phyloP scores from a whole-genome alignment of 2,329 filamentous ascomycete species.

The Metarhizium guizhouense region DNA sequence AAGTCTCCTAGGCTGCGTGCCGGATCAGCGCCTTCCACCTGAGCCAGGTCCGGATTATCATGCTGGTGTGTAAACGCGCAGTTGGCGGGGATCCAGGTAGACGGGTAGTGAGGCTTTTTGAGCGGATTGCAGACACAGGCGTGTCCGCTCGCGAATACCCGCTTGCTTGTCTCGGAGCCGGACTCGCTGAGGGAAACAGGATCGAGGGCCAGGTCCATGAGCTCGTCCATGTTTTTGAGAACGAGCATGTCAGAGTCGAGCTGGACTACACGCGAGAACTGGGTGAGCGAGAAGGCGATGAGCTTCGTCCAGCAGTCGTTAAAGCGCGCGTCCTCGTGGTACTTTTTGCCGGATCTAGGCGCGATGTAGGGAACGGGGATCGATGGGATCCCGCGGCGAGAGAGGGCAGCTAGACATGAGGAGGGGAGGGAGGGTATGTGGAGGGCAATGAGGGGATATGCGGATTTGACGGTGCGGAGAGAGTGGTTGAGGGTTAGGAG shows the following conservation, averaged over 20 bases:
- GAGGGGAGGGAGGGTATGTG: conserved; percentile 71
- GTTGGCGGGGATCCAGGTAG: conserved; percentile 52
- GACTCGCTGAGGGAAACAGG: conserved; percentile 17
- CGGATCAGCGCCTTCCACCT: conserved; percentile 35
- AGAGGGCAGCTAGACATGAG: conserved; percentile 60
- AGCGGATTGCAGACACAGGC: conserved; percentile 83
- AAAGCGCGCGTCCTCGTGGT: conserved; percentile 71
- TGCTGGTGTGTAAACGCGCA: conserved; percentile 52
- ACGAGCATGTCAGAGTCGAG: conserved; percentile 87
- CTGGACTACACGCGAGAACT: conserved; percentile 74
- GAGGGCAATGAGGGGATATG: conserved; percentile 72
- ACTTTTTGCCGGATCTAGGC: conserved; percentile 57
- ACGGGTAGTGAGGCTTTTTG: conserved; percentile 68
- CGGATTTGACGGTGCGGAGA: conserved; percentile 53
- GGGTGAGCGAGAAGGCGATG: conserved; percentile 63
- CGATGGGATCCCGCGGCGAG: conserved; percentile 57
- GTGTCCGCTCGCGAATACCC: conserved; percentile 75
- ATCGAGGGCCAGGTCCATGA: conserved; percentile 77
- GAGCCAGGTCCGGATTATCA: conserved; percentile 33
- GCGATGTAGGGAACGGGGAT: conserved; percentile 66
- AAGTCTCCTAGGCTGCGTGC: conserved; percentile 28
- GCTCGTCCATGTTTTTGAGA: conserved; percentile 78
- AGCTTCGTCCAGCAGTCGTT: conserved; percentile 89
- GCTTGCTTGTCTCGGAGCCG: conserved; percentile 26
- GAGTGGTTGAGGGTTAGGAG: conserved; percentile 75